These are phyloP conservation scores for Elongisporangium prolatum DNA, from an alignment of 352 stramenopile species.

Conservation along the genomic window DNA sequence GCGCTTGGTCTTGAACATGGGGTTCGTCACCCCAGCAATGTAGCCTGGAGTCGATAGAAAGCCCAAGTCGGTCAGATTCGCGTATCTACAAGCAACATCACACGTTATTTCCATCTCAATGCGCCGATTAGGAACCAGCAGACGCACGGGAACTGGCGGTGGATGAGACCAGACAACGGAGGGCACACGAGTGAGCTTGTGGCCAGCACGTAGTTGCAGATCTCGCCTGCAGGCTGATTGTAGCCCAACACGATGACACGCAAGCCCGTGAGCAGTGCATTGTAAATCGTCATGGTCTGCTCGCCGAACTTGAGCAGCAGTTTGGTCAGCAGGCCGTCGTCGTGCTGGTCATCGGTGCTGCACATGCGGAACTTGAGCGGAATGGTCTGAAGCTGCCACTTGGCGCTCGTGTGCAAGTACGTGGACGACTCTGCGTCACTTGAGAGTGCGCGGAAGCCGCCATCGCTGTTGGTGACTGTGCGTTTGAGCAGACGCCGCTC, in stretches of 20 bases:
- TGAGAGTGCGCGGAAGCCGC: slow-evolving; percentile 20
- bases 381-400: slow-evolving; percentile 61
- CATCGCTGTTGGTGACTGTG: slow-evolving; percentile 46
- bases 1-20: slow-evolving; percentile 89
- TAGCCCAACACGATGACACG: slow-evolving; percentile 81
- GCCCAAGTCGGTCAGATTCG: slow-evolving; percentile 85
- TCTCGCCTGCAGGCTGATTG: slow-evolving; percentile 72
- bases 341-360: slow-evolving; percentile 81
- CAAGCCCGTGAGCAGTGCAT: slow-evolving; percentile 75
- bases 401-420: slow-evolving; percentile 48
- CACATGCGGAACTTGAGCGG: slow-evolving; percentile 77
- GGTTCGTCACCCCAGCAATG: slow-evolving; percentile 89
- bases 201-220: slow-evolving; percentile 85
- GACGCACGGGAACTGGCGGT: slow-evolving; percentile 68
- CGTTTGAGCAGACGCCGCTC: slow-evolving; percentile 72
- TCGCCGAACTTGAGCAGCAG: slow-evolving; percentile 80
- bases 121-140: background rate
- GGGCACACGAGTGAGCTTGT: slow-evolving; percentile 81
- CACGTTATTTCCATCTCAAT: background rate
- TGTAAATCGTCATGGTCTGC: slow-evolving; percentile 83
- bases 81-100: slow-evolving; percentile 42
- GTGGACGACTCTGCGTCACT: slow-evolving; percentile 47
- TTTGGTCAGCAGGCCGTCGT: slow-evolving; percentile 63
- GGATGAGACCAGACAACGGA: slow-evolving; percentile 69
- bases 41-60: slow-evolving; percentile 82